Evolutionary conservation across 129 eudicot genomes (phyloP), one percentile per base, ranked within the genome.

Genomic region (Artemisia argyi): DNA sequence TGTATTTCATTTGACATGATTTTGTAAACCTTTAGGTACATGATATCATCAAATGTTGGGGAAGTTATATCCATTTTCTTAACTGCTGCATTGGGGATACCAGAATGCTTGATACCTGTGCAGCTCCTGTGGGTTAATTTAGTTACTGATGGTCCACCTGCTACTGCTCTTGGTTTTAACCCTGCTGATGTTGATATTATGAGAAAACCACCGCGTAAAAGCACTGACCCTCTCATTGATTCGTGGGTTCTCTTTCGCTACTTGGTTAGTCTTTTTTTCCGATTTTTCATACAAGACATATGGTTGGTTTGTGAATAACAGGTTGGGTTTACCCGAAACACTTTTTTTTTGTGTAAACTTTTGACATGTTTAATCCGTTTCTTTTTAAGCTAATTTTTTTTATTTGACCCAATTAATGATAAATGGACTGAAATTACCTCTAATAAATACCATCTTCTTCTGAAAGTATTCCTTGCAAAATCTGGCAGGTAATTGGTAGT

Each of bases 141-240:
- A 78, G 96, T 90, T 17, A 91, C 97, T 2, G 97, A 91, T 54
- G 96, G 97, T 16, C 97, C 97, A 13, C 97, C 96, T 30, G 97
- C 97, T 39, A 91, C 97, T 14, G 97, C 97, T 64, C 88, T 91
- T 61, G 97, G 97, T 22, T 91, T 91, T 54, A 91, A 91, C 79
- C 97, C 96, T 54, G 86, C 90, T 5, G 96, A 91, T 82, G 86
- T 78, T 61, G 92, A 91, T 78, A 81, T 91, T 56, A 91, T 91
- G 97, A 83, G 42, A 66, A 91, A 88, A 83, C 91, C 93, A n/a
- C 97, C 97, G 24, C 89, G 97, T 50, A 82, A 87, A 71, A 88
- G 84, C 67, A 79, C 86, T 52, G 96, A 91, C 61, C 73, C 91
- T 30, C 86, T 91, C 69, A 86, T 86, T 68, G 85, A 82, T 78